Base-by-base conservation (phyloP, 2,329 filamentous ascomycete genomes). In the Pyrenophora graminea region DNA sequence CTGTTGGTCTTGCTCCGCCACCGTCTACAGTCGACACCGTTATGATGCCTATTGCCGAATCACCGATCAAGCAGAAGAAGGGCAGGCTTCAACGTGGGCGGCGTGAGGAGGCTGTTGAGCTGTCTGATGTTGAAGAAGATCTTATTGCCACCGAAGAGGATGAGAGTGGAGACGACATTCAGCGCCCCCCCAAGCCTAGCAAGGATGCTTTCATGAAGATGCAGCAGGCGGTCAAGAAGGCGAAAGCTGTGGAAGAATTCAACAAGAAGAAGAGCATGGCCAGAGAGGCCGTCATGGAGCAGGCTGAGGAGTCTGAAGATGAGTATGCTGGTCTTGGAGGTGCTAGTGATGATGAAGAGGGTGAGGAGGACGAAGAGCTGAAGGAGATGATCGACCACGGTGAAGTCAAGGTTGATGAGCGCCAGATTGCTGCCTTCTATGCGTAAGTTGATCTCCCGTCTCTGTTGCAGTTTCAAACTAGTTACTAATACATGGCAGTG, bases 281-380 rank as follows among this genome's bases (percentile, higher is more conserved):
- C 0, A 91, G 86, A 66, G 86, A 88, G 19, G 64, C 96, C 82
- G 81, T 99, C 32, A 85, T 97, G 59, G 94, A 97, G 61, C 91
- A 96, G 69, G 93, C 94, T 54, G 90, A 96, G 64, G 94, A 99
- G 75, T 99, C 94, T 0, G 95, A 99, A 69, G 94, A 99, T 70
- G 94, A 99, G 73, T 99, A 97, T 71, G 93, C 92, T 33, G 94
- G 94, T 4, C 80, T 99, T 8, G 94, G 94, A 61, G 94, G 94
- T 56, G 88, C 80, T 9, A 93, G 92, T 72, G 92, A 93, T 53
- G 93, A 97, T 61, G 90, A 93, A 58, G 87, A 85, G 38, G 87
- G 83, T 37, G 87, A 87, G 48, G 89, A 91, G 53, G 85, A 89
- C 50, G 86, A 86, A 25, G 83, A 89, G 6, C 84, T 94, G 56